Evolutionary conservation across 768 basidiomycete species (phyloP), one percentile per base, ranked within the genome.

Genomic region (Suillus decipiens): DNA sequence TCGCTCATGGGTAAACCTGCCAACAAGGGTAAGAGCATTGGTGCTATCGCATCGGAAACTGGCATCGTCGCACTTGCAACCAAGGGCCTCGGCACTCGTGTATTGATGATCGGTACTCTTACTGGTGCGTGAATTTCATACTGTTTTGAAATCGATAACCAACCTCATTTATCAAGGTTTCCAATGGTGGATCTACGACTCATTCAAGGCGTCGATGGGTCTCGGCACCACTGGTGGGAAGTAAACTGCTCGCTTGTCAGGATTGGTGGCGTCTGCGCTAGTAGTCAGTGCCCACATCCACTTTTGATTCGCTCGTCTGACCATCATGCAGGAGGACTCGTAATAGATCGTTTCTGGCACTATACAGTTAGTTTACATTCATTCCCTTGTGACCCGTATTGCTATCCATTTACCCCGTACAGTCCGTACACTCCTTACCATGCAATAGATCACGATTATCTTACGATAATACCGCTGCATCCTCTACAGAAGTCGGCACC

Each of bases 131-230:
- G n/a, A n/a, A n/a, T n/a, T n/a, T n/a, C n/a, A n/a, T n/a, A n/a
- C n/a, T n/a, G n/a, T n/a, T n/a, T n/a, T n/a, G n/a, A n/a, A n/a
- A n/a, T n/a, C n/a, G n/a, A n/a, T n/a, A n/a, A n/a, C n/a, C n/a
- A n/a, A n/a, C n/a, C n/a, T n/a, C n/a, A n/a, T n/a, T n/a, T n/a
- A n/a, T n/a, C n/a, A n/a, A n/a, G 93, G 90, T 72, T 92, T 92
- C 89, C 90, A 93, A 82, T 93, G 91, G 92, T 93, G 92, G 90
- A 93, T 95, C 78, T 95, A 94, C 75, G 93, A 94, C 75, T 81
- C 85, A 59, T 94, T 93, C 86, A 94, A 94, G 83, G 63, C 84
- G 28, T 74, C 88, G 59, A 89, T 93, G 89, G 92, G 92, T 72
- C 82, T 93, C 76, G 92, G 92, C 64, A 93, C 92, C 60, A 93